A percentile compares a stretch with the other conserved stretches of the same genome.
phyloP scores from a whole-genome alignment of 2,329 filamentous ascomycete species.

The Stachybotrys chartarum region DNA sequence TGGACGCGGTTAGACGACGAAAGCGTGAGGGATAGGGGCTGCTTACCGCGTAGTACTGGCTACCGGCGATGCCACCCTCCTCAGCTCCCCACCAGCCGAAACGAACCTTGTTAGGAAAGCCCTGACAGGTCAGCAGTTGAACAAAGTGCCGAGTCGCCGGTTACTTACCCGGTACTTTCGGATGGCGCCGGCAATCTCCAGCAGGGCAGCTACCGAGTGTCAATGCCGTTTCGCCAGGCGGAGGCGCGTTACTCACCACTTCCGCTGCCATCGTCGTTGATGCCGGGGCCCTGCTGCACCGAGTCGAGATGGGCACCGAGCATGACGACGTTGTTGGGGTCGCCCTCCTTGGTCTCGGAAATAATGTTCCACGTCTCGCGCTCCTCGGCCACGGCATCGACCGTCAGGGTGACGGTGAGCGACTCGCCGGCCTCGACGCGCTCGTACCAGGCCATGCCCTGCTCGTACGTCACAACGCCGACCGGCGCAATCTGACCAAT shows the following conservation, averaged over 20 bases:
- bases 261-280: slow-evolving; percentile 35
- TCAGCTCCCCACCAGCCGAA: slow-evolving; percentile 37
- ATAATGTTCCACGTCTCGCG: slow-evolving; percentile 33
- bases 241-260: slow-evolving; percentile 4
- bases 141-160: slow-evolving; percentile 10
- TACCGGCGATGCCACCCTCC: slow-evolving; percentile 18
- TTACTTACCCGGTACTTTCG: slow-evolving; percentile 18
- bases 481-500: slow-evolving; percentile 26
- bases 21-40: neutral
- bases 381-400: slow-evolving; percentile 28
- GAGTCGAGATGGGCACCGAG: slow-evolving; percentile 34
- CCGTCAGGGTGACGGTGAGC: slow-evolving; percentile 24
- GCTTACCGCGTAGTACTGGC: neutral
- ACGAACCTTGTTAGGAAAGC: slow-evolving; percentile 33
- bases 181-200: slow-evolving; percentile 26
- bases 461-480: slow-evolving; percentile 26
- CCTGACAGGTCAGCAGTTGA: slow-evolving; percentile 5
- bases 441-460: slow-evolving; percentile 26
- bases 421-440: slow-evolving; percentile 24
- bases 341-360: slow-evolving; percentile 33
- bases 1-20: neutral
- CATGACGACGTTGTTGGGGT: slow-evolving; percentile 33
- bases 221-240: neutral
- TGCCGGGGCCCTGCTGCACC: slow-evolving; percentile 30
- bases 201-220: slow-evolving; percentile 14